These are phyloP conservation scores for Nakazawaea ambrosiae DNA, from an alignment of 805 yeast genomes.

Conservation along the genomic window DNA sequence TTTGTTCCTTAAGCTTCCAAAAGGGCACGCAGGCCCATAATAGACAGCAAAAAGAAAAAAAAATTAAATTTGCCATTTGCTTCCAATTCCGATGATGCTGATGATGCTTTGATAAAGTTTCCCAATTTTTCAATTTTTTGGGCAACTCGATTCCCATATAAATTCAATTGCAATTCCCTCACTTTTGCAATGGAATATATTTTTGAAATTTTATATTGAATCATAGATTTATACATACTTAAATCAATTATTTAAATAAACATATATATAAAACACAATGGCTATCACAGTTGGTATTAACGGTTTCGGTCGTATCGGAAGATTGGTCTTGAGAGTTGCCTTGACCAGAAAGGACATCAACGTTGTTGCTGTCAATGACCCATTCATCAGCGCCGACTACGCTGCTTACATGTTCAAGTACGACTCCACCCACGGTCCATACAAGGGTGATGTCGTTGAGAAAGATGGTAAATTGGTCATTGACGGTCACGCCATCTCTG, in stretches of 20 bases:
- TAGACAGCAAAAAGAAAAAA: too few species aligned
- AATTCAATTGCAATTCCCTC: too few species aligned
- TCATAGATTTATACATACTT: background rate
- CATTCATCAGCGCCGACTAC: constrained; percentile 83
- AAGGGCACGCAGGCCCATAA: too few species aligned
- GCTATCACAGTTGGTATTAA: constrained; percentile 78
- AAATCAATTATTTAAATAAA: background rate
- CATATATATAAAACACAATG: constrained; percentile 27
- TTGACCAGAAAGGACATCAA: constrained; percentile 65
- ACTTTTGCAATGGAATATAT: background rate
- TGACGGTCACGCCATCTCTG: constrained; percentile 59
- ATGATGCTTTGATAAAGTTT: too few species aligned
- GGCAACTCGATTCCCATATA: too few species aligned
- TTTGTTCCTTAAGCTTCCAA: too few species aligned
- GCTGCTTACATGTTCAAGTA: constrained; percentile 95
- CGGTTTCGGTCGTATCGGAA: constrained; percentile 94
- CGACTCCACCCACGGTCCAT: constrained; percentile 89
- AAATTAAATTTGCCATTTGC: too few species aligned
- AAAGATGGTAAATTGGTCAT: constrained; percentile 57
- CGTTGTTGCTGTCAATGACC: constrained; percentile 86
- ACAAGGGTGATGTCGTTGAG: constrained; percentile 61
- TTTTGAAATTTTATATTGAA: background rate
- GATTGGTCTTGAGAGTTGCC: constrained; percentile 82
- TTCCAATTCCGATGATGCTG: too few species aligned
- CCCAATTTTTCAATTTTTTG: too few species aligned